Evolutionary conservation across 1,284 basidiomycete genomes (phyloP).

Genomic region (Irpex sp.): DNA sequence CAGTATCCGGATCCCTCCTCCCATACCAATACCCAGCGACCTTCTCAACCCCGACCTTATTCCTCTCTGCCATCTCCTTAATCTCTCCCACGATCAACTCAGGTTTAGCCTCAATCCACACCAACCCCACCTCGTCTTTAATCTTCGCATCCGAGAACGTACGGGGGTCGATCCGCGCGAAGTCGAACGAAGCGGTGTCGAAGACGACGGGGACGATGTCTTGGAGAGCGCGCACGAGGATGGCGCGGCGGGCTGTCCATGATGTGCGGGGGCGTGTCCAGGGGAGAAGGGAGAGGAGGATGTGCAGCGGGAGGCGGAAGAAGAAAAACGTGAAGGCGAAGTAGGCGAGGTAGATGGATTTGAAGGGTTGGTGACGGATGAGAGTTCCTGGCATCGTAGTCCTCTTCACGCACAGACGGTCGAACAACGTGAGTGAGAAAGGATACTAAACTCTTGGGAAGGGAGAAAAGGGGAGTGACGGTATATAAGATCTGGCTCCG

Average conservation of each 20-base stretch:
- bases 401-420: background rate
- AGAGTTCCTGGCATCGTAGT: background rate
- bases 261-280: conserved; percentile 6
- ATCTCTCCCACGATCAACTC: conserved; percentile 47
- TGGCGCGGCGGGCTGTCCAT: conserved; percentile 9
- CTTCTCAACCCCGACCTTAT: conserved; percentile 36
- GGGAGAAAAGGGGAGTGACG: too few relatives aligned
- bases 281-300: conserved; percentile 2
- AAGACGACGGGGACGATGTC: conserved; percentile 3
- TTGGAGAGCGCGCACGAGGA: background rate
- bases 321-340: background rate
- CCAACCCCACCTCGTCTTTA: conserved; percentile 11
- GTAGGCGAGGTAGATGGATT: conserved; percentile 10
- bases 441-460: background rate
- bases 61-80: conserved; percentile 36
- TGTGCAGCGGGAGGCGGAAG: conserved; percentile 7
- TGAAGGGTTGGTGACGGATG: conserved; percentile 10
- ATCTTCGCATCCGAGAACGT: background rate
- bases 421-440: background rate
- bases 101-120: conserved; percentile 49
- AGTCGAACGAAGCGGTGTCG: conserved; percentile 3
- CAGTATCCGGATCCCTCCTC: conserved; percentile 33
- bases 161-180: conserved; percentile 7
- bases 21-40: conserved; percentile 59
- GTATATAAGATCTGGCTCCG: too few relatives aligned